These are phyloP conservation scores for Rosa persica DNA, from an alignment of 306 rosid genomes.

Conservation along the genomic window DNA sequence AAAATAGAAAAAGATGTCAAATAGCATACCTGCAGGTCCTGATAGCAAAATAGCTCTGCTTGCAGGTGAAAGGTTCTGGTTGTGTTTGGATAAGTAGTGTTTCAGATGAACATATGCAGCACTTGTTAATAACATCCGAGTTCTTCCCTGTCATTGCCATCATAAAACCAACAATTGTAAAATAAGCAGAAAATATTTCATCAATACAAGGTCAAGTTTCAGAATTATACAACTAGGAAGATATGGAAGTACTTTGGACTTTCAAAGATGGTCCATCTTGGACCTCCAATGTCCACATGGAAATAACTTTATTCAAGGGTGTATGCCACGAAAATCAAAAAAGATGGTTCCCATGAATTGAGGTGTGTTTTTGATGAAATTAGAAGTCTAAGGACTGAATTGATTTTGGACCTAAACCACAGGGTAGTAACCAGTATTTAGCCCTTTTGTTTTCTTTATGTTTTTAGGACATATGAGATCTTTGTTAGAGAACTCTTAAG, in stretches of 20 bases:
- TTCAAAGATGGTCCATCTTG: slow-evolving; percentile 7
- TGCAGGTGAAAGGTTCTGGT: slow-evolving; percentile 83
- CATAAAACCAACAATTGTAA: slow-evolving; percentile 12
- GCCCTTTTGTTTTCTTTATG: too few species aligned
- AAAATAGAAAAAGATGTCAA: not conserved
- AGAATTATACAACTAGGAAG: slow-evolving; percentile 10
- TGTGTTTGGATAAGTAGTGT: slow-evolving; percentile 71
- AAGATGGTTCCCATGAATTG: slow-evolving; percentile 8
- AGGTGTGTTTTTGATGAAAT: too few species aligned
- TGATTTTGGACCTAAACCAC: too few species aligned
- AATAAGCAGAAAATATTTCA: slow-evolving; percentile 1
- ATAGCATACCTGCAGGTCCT: slow-evolving; percentile 73
- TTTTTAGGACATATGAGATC: too few species aligned
- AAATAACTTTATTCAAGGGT: not conserved
- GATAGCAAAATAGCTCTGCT: slow-evolving; percentile 85
- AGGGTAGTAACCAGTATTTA: too few species aligned
- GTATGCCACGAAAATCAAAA: slow-evolving; percentile 6
- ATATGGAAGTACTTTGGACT: slow-evolving; percentile 11
- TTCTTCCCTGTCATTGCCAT: slow-evolving; percentile 57
- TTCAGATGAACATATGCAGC: slow-evolving; percentile 80
- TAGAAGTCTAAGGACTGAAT: too few species aligned
- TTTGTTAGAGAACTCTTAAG: too few species aligned
- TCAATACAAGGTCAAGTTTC: not conserved
- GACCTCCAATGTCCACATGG: slow-evolving; percentile 2
- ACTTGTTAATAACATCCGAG: slow-evolving; percentile 62